Evolutionary conservation across 2,329 filamentous ascomycete species (phyloP), one percentile per base, ranked within the genome.

Genomic region (Penicillium sp.): DNA sequence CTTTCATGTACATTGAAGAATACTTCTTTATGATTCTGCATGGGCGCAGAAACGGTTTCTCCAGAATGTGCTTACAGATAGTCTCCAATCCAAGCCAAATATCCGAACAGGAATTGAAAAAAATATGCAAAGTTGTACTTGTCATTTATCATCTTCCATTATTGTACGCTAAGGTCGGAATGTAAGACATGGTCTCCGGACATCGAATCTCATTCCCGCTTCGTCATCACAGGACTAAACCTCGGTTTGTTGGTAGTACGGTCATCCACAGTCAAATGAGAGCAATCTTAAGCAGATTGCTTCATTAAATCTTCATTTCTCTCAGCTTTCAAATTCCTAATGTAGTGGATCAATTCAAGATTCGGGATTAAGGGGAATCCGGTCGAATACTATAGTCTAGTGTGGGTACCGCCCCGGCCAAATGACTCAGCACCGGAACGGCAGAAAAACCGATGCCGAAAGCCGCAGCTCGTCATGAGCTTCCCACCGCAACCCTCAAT

Each of bases 401-500:
- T 13, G 31, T 26, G 22, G 48, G 48, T 26, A 50, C 48, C 48
- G 48, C 48, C 48, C 48, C 26, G 22, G n/a, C 10, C 22, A 39
- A 33, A 50, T 74, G 72, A 74, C 65, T 74, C 71, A 74, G 70
- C 65, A 52, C 59, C 68, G 70, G 68, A 70, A 65, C 64, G 57
- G 60, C 62, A 68, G 70, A 73, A 73, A 65, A 52, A 54, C 57
- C 60, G 55, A 52, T 55, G 59, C 65, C 61, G 64, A 66, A 56
- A 48, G 63, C 63, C 63, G 60, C 60, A 63, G 65, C 48, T 61
- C 49, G 61, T 63, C 57, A 69, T 35, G 48, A 50, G 65, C 64
- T 70, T 69, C 59, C 57, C 51, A 64, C 56, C 55, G 51, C 53
- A 61, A 50, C 48, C 55, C 56, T 49, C 58, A 57, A 59, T 59